Evolutionary conservation across 1,284 basidiomycete genomes (phyloP).

Genomic region (Rhodotorula sp.): DNA sequence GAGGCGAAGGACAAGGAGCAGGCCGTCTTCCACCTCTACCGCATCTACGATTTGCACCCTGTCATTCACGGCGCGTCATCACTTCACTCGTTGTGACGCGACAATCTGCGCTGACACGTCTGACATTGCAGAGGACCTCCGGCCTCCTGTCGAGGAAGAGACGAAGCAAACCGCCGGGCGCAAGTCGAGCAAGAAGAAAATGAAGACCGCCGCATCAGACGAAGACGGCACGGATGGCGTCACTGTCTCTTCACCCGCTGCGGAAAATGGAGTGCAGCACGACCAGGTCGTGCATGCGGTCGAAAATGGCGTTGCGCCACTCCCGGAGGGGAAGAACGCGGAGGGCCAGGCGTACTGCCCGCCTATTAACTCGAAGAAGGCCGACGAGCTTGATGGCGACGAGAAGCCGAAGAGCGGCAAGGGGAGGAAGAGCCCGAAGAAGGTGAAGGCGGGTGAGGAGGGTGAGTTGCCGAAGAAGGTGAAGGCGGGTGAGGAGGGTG

Average conservation of each 20-base stretch:
- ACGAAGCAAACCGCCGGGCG: slow-evolving; percentile 50
- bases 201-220: slow-evolving; percentile 17
- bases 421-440: neutral
- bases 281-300: slow-evolving; percentile 44
- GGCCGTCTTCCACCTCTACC: slow-evolving; percentile 78
- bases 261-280: slow-evolving; percentile 11
- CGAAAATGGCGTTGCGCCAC: slow-evolving; percentile 43
- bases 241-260: neutral
- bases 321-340: slow-evolving; percentile 44
- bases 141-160: slow-evolving; percentile 51
- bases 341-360: slow-evolving; percentile 36
- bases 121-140: slow-evolving; percentile 43
- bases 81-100: neutral
- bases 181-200: slow-evolving; percentile 46
- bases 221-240: slow-evolving; percentile 11
- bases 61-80: slow-evolving; percentile 57
- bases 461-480: neutral
- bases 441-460: neutral
- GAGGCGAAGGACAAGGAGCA: slow-evolving; percentile 93
- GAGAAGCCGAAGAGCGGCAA: neutral
- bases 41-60: slow-evolving; percentile 69
- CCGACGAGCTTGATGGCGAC: slow-evolving; percentile 27
- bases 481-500: neutral
- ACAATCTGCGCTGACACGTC: neutral
- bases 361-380: slow-evolving; percentile 20